These are phyloP conservation scores for Coriolopsis trogii DNA, from an alignment of 1,284 basidiomycete genomes.

Conservation along the genomic window DNA sequence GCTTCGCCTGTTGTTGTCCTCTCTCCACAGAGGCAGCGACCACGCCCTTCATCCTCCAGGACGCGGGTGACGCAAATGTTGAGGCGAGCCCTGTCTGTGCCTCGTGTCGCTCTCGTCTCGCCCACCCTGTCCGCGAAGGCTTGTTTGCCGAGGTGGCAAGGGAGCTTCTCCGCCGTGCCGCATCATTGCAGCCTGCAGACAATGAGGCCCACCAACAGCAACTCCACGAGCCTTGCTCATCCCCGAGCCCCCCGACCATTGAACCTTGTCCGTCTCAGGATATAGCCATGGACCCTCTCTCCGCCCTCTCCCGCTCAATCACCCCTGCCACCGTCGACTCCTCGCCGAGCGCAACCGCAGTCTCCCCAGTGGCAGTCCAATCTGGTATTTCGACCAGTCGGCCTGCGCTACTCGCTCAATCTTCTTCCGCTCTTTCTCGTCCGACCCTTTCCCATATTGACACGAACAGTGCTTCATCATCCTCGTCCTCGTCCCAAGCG, in stretches of 20 bases:
- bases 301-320: constrained; percentile 17
- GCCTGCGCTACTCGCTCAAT: constrained; percentile 6
- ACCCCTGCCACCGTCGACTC: constrained; percentile 5
- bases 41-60: constrained; percentile 32
- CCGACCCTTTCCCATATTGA: constrained; percentile 25
- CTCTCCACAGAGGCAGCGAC: constrained; percentile 36
- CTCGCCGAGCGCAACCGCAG: neutral
- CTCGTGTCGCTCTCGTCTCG: constrained; percentile 36
- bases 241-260: constrained; percentile 20
- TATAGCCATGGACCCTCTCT: constrained; percentile 31
- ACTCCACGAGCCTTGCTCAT: constrained; percentile 22
- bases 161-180: constrained; percentile 33
- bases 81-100: constrained; percentile 40
- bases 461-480: constrained; percentile 17
- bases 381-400: constrained; percentile 1
- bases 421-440: constrained; percentile 14
- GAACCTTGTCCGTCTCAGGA: constrained; percentile 34
- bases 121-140: constrained; percentile 25
- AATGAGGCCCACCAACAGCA: constrained; percentile 32
- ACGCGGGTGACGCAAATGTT: constrained; percentile 29
- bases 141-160: constrained; percentile 33
- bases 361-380: constrained; percentile 3
- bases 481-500: constrained; percentile 18
- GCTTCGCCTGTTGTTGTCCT: constrained; percentile 39
- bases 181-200: constrained; percentile 33